Evolutionary conservation across 1,284 basidiomycete genomes (phyloP), one percentile per base, ranked within the genome.

Genomic region (Mycena sp.): DNA sequence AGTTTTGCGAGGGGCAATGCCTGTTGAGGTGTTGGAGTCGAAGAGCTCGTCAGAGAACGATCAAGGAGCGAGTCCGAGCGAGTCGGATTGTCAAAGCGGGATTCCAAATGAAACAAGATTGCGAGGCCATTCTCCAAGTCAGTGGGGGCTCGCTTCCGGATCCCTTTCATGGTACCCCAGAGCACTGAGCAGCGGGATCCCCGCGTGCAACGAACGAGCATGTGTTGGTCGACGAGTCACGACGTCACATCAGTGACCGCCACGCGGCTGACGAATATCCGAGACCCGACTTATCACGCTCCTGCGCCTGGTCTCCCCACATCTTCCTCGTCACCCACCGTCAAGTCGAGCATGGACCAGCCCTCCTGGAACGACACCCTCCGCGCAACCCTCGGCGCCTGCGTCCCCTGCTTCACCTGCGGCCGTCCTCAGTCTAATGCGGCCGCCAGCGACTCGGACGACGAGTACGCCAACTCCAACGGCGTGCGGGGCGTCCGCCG

Each of bases 331-430:
- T 9, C 61, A 16, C 16, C 50, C 50, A 22, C 50, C 50, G 46
- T 18, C 46, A 14, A 48, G 46, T 34, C 46, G n/a, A 52, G 9
- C 4, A 71, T 71, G 70, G 65, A 71, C 65, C 30, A n/a, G 16
- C 73, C 70, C 1, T 66, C 73, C 38, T 74, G 73, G 73, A 66
- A n/a, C 60, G 73, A 74, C 56, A 64, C 73, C 30, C 67, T 74
- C 22, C 67, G 64, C 61, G 57, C 70, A 8, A n/a, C 69, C 16
- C 34, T 65, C 13, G 56, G 61, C 54, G 46, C 67, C n/a, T 74
- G 70, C 64, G 4, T 72, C 30, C 69, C 72, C 0, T 73, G 72
- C 52, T 39, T 66, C 52, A 11, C 41, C 14, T 18, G 22, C 18
- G 30, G 22, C 22, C 3, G 20, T 25, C 22, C 61, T 7, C 48